Percentiles rank a stretch among this genome's conserved stretches.
phyloP scores from a whole-genome alignment of 139 green algal species.

The Raphidocelis subcapitata region DNA sequence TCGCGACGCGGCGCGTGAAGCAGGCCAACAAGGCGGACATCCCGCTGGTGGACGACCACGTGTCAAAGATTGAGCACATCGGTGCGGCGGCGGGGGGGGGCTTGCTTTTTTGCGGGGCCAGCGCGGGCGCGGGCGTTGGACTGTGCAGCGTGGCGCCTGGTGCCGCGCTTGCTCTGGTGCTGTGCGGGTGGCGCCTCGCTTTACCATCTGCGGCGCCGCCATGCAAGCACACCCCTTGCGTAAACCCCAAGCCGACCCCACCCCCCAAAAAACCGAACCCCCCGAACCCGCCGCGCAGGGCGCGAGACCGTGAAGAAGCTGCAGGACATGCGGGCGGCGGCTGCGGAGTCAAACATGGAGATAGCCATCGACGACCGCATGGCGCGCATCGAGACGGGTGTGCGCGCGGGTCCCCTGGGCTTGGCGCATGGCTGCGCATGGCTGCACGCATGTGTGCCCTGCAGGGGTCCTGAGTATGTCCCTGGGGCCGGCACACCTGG shows the following conservation, averaged over 20 bases:
- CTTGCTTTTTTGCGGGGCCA: too few species aligned
- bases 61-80: slow-evolving; percentile 81
- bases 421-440: not conserved
- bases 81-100: slow-evolving; percentile 14
- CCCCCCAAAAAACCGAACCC: too few species aligned
- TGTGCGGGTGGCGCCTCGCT: too few species aligned
- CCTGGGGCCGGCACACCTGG: too few species aligned
- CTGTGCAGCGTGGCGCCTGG: too few species aligned
- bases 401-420: not conserved
- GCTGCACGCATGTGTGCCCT: too few species aligned
- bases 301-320: slow-evolving; percentile 83
- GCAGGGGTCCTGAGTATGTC: too few species aligned
- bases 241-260: too few species aligned
- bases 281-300: not conserved
- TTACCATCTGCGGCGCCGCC: too few species aligned
- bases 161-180: too few species aligned
- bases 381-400: slow-evolving; percentile 2
- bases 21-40: slow-evolving; percentile 63
- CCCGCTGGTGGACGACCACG: slow-evolving; percentile 73
- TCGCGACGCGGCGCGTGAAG: slow-evolving; percentile 34
- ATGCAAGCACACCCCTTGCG: too few species aligned
- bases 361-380: slow-evolving; percentile 65
- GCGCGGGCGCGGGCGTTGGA: too few species aligned
- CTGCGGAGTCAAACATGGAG: slow-evolving; percentile 36
- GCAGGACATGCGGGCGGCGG: slow-evolving; percentile 53